These are phyloP conservation scores for Nothopassalora personata DNA, from an alignment of 2,329 filamentous ascomycete species.

Conservation along the genomic window DNA sequence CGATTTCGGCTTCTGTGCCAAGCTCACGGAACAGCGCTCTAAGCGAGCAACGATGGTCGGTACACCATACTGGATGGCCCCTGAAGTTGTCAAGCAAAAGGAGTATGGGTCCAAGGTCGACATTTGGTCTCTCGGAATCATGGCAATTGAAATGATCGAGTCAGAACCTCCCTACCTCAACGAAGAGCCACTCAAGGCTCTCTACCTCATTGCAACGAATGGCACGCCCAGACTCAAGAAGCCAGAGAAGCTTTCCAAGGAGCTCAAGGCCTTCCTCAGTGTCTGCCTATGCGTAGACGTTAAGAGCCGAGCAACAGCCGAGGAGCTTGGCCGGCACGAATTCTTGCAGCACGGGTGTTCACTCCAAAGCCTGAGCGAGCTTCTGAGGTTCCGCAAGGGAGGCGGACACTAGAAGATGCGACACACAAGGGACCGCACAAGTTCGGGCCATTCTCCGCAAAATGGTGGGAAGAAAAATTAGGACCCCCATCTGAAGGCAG, in stretches of 20 bases:
- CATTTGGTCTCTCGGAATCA: conserved; percentile 98
- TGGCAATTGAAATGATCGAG: conserved; percentile 99
- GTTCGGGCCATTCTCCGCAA: too few relatives aligned
- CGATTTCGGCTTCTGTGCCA: conserved; percentile 98
- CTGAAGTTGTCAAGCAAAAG: conserved; percentile 98
- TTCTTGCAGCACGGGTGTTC: conserved; percentile 91
- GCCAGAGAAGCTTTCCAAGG: conserved; percentile 94
- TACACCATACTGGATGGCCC: conserved; percentile 99
- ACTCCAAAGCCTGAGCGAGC: conserved; percentile 72
- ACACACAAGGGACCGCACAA: too few relatives aligned
- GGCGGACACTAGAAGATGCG: conserved; percentile 41
- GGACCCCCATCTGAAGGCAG: too few relatives aligned
- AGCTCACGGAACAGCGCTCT: conserved; percentile 91
- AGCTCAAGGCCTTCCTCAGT: conserved; percentile 93
- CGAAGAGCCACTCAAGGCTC: conserved; percentile 92
- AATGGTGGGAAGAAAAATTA: too few relatives aligned
- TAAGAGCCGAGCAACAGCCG: conserved; percentile 83
- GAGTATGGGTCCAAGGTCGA: conserved; percentile 98
- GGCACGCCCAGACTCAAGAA: conserved; percentile 96
- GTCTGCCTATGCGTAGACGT: conserved; percentile 97
- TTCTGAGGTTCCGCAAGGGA: conserved; percentile 78
- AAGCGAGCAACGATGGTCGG: conserved; percentile 99
- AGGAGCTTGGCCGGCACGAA: conserved; percentile 84
- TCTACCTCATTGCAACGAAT: conserved; percentile 97
- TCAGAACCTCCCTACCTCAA: conserved; percentile 97